Evolutionary conservation across 345 rosid species (phyloP).

Genomic region (Citrus unshiu): DNA sequence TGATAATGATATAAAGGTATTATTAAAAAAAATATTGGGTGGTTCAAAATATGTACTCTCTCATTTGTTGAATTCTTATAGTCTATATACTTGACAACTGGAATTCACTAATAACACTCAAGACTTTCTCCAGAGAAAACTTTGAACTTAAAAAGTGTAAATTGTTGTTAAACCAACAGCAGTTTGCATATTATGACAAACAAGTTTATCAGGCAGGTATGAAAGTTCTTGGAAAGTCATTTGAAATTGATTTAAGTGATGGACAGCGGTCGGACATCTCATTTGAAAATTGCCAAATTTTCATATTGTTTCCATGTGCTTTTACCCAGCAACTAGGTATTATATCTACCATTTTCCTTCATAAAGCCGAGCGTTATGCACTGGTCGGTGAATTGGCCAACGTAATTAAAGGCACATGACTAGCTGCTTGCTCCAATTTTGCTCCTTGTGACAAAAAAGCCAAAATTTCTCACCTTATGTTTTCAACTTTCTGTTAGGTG

Average conservation of each 20-base stretch:
- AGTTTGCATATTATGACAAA: neutral
- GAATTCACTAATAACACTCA: no score
- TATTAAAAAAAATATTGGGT: no score
- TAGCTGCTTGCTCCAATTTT: neutral
- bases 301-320: neutral
- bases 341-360: neutral
- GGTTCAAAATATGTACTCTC: no score
- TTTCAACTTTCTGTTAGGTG: neutral
- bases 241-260: neutral
- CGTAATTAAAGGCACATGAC: neutral
- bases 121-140: no score
- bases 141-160: no score
- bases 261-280: neutral
- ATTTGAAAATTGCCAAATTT: no score
- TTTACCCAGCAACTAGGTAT: neutral
- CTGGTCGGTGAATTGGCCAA: neutral
- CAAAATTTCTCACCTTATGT: neutral
- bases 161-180: neutral
- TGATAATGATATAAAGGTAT: no score
- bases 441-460: neutral
- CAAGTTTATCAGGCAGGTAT: neutral
- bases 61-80: no score
- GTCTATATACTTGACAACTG: no score
- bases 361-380: neutral
- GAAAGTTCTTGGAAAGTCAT: neutral